Conservation (phyloP, 371 early-diverging fungal species). For the Mucor velutinosus region DNA sequence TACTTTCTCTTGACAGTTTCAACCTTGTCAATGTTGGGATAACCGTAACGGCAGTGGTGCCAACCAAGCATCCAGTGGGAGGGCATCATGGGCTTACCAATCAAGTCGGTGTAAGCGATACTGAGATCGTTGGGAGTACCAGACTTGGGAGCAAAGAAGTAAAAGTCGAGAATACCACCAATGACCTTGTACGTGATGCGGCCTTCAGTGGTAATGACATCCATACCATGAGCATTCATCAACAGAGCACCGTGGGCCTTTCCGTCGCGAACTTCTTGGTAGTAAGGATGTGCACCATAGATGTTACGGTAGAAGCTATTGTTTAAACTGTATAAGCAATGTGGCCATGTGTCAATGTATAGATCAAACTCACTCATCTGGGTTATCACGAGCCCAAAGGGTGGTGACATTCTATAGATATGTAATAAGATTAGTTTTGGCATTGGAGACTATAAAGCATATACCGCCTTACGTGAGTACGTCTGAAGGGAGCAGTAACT, state of each 20-base stretch:
- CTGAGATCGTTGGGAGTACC: conserved; percentile 58
- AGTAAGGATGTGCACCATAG: conserved; percentile 75
- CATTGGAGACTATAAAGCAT: background rate
- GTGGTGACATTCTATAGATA: conserved; percentile 34
- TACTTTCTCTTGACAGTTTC: conserved; percentile 54
- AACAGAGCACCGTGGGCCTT: conserved; percentile 62
- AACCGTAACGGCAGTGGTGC: conserved; percentile 81
- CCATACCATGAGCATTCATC: conserved; percentile 78
- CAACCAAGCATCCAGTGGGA: conserved; percentile 65
- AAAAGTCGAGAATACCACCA: conserved; percentile 69
- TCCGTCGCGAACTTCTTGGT: conserved; percentile 69
- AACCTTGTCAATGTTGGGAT: conserved; percentile 58
- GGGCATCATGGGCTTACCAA: conserved; percentile 69
- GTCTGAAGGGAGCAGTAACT: conserved; percentile 51
- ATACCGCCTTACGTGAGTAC: conserved; percentile 28
- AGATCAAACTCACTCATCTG: conserved; percentile 36
- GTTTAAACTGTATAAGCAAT: background rate
- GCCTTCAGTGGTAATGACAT: conserved; percentile 54
- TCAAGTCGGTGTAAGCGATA: conserved; percentile 67
- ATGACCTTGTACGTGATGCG: conserved; percentile 68
- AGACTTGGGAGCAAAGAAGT: conserved; percentile 60
- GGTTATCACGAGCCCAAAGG: conserved; percentile 63
- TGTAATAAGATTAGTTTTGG: background rate
- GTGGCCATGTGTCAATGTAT: background rate
- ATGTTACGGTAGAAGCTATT: conserved; percentile 53